Base-by-base conservation (phyloP, 2,329 filamentous ascomycete genomes). In the Zelopaecilomyces penicillatus region DNA sequence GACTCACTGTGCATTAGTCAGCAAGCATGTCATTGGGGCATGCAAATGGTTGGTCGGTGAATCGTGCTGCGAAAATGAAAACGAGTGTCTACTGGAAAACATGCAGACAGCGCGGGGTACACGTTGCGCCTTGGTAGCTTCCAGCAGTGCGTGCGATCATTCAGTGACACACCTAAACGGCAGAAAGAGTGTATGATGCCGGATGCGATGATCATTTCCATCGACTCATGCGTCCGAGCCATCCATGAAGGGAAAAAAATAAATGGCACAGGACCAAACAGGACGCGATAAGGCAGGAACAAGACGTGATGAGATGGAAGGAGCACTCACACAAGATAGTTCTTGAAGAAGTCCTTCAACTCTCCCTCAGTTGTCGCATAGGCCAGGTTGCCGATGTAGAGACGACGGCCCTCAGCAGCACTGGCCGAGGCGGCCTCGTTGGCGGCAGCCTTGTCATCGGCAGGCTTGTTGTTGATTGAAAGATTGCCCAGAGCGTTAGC, bases 351-450 rank as follows among this genome's bases (percentile, higher is more conserved):
- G 63, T 93, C 87, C 80, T 94, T 95, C 81, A 98, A 88, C 84
- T 96, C 89, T 85, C 87, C 93, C 87, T 97, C 93, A 71, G 89
- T 95, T 83, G 93, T 97, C 84, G 91, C 90, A 73, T 98, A 98
- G 65, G 93, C 93, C 82, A 98, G 87, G 80, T 98, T 98, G 79
- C 93, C 93, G 78, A 98, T 97, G 78, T 98, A 98, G 64, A 98
- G 85, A 76, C 93, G 88, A 78, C 93, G 88, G 71, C 93, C 91
- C 80, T 98, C 93, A 72, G 91, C 90, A 71, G 93, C 93, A 76
- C 89, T 95, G 74, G 89, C 88, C 70, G 93, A 84, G 66, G 93
- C 89, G 69, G 90, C 89, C 70, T 95, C 89, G 67, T 87, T 85
- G 73, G 85, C 79, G 62, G 83, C 66, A 54, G 66, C 62, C 76